Evolutionary conservation across 2,329 filamentous ascomycete genomes (phyloP).

Genomic region (Penicillium sp.): DNA sequence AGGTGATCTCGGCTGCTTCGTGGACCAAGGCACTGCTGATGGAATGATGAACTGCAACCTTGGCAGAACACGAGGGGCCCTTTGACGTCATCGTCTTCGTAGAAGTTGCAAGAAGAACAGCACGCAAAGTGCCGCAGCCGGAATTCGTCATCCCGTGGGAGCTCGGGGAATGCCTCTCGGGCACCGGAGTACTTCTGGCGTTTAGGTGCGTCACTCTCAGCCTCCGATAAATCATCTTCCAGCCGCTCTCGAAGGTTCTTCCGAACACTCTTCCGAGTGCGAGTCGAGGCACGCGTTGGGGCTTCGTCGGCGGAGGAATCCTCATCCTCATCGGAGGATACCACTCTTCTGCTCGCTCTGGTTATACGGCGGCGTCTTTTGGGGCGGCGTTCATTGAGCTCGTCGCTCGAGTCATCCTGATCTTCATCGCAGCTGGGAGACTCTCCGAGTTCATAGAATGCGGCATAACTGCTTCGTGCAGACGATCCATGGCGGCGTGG

Average conservation of each 20-base stretch:
- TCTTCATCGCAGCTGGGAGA: constrained; percentile 2
- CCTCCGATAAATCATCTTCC: constrained; percentile 40
- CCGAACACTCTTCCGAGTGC: constrained; percentile 29
- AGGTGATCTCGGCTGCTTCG: constrained; percentile 78
- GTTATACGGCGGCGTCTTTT: not conserved
- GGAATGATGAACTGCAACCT: constrained; percentile 82
- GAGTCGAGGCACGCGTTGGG: constrained; percentile 34
- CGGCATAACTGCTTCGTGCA: constrained; percentile 1
- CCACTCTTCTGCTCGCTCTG: not conserved
- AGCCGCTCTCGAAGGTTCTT: constrained; percentile 49
- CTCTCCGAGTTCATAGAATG: not conserved
- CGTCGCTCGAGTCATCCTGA: constrained; percentile 8
- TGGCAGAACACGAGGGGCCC: constrained; percentile 83
- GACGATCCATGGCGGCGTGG: not conserved
- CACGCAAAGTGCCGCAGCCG: constrained; percentile 65
- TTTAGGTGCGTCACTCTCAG: constrained; percentile 50
- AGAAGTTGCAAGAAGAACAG: constrained; percentile 72
- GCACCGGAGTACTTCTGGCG: constrained; percentile 56
- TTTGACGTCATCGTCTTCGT: constrained; percentile 57
- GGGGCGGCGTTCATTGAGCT: not conserved
- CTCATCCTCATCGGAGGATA: constrained; percentile 12
- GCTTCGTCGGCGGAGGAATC: constrained; percentile 12
- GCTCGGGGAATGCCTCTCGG: constrained; percentile 70
- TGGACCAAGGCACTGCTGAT: constrained; percentile 77
- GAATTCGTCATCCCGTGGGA: constrained; percentile 67